A percentile compares a stretch with the other conserved stretches of the same genome.
phyloP scores from a whole-genome alignment of 352 stramenopile species.

The Pythium folliculosum region DNA sequence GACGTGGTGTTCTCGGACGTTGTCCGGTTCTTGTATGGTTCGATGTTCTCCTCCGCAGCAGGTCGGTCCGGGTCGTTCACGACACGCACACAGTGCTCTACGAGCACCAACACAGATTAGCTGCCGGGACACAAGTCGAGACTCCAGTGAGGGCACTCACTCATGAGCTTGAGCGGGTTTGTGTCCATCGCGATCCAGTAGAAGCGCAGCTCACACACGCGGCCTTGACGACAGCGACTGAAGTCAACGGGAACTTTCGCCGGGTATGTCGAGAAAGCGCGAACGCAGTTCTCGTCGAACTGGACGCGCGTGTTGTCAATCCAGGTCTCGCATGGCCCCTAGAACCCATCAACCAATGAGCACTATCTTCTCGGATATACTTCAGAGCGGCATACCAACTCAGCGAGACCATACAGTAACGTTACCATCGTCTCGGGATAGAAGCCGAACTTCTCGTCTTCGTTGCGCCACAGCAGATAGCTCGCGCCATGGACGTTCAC shows the following conservation, averaged over 20 bases:
- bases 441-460: conserved; percentile 23
- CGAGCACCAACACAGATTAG: background rate
- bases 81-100: conserved; percentile 26
- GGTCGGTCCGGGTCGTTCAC: conserved; percentile 13
- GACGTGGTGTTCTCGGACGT: conserved; percentile 4
- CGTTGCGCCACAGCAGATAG: conserved; percentile 22
- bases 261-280: conserved; percentile 29
- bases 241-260: conserved; percentile 33
- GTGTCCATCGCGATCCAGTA: conserved; percentile 26
- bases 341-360: conserved; percentile 10
- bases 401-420: background rate
- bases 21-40: conserved; percentile 14
- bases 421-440: conserved; percentile 4
- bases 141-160: background rate
- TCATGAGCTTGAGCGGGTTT: conserved; percentile 25
- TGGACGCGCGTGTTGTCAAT: conserved; percentile 23
- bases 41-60: conserved; percentile 7
- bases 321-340: conserved; percentile 32
- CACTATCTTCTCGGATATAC: background rate
- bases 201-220: conserved; percentile 26
- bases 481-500: conserved; percentile 22
- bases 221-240: conserved; percentile 8
- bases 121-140: background rate
- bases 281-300: conserved; percentile 12
- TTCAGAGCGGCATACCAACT: background rate